These are phyloP conservation scores for Sporothrix humicola DNA, from an alignment of 2,329 filamentous ascomycete species.

Conservation along the genomic window DNA sequence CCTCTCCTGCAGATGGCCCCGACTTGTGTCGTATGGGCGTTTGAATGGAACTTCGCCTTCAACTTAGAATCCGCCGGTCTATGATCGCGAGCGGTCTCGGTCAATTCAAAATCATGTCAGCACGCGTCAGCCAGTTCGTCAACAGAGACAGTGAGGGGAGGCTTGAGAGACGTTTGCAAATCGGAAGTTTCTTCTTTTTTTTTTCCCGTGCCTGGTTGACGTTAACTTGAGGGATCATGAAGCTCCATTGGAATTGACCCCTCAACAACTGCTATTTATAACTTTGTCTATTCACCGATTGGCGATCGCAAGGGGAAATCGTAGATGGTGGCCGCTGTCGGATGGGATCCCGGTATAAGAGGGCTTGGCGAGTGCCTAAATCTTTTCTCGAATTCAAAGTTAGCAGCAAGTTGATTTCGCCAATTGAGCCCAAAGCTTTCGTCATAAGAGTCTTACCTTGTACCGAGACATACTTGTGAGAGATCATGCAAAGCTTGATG, in stretches of 20 bases:
- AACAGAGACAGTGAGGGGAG: constrained; percentile 16
- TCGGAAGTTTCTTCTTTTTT: neutral
- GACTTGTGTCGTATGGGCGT: neutral
- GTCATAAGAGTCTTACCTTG: neutral
- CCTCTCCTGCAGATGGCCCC: neutral
- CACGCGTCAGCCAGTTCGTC: constrained; percentile 28
- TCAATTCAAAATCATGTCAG: neutral
- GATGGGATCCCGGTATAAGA: neutral
- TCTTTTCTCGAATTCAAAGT: neutral
- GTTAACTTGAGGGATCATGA: too few species aligned
- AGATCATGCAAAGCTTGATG: neutral
- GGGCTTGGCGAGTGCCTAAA: constrained; percentile 12
- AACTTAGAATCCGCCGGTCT: neutral
- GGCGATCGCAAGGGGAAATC: constrained; percentile 2
- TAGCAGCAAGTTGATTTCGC: neutral
- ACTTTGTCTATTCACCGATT: constrained; percentile 1
- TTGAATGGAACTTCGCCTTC: neutral
- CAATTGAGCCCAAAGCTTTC: neutral
- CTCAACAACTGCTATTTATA: constrained; percentile 12
- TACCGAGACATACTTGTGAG: neutral
- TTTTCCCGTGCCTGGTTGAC: too few species aligned
- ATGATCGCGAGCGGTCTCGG: neutral
- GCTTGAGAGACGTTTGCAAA: too few species aligned
- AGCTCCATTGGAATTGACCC: too few species aligned
- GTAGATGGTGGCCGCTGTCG: constrained; percentile 12